Percentiles rank a stretch among this genome's conserved stretches.
Evolutionary conservation across 768 basidiomycete genomes (phyloP).

Genomic region (Trametes cingulata): DNA sequence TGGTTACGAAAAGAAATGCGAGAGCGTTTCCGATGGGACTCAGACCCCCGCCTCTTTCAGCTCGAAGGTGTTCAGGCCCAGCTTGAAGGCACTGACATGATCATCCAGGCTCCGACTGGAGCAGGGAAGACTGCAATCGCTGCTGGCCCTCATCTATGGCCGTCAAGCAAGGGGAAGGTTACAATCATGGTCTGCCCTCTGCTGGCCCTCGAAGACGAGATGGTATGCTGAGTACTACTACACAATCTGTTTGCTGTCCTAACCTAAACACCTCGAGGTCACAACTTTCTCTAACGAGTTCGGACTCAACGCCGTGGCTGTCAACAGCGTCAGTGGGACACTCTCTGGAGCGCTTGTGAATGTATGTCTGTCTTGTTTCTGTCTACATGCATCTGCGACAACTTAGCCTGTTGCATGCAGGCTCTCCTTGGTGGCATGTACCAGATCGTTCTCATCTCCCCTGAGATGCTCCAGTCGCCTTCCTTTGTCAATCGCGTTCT

Average conservation of each 20-base stretch:
- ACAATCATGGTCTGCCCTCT: slow-evolving; percentile 43
- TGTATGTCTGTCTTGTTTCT: too few relatives aligned
- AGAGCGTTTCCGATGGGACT: slow-evolving; percentile 25
- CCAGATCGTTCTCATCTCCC: slow-evolving; percentile 30
- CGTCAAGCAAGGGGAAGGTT: slow-evolving; percentile 29
- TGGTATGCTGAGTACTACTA: slow-evolving; percentile 29
- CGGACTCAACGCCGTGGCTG: slow-evolving; percentile 31
- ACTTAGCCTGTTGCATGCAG: too few relatives aligned
- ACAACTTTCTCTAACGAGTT: slow-evolving; percentile 36
- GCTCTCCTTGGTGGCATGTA: slow-evolving; percentile 22
- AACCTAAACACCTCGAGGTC: slow-evolving; percentile 34
- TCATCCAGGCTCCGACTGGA: slow-evolving; percentile 40
- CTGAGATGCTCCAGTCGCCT: slow-evolving; percentile 32
- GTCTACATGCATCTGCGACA: too few relatives aligned
- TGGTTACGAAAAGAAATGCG: slow-evolving; percentile 21
- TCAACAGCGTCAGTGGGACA: slow-evolving; percentile 37
- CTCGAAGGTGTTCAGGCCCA: slow-evolving; percentile 33
- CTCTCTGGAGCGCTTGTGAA: too few relatives aligned
- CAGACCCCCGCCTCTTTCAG: slow-evolving; percentile 31
- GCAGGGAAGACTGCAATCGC: slow-evolving; percentile 41
- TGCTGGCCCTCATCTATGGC: slow-evolving; percentile 39
- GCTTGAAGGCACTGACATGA: slow-evolving; percentile 32
- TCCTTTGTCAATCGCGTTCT: slow-evolving; percentile 29
- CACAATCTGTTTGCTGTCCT: too few relatives aligned
- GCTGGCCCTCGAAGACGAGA: slow-evolving; percentile 41